These are phyloP conservation scores for Penicillium sp. DNA, from an alignment of 2,329 filamentous ascomycete species.

Conservation along the genomic window DNA sequence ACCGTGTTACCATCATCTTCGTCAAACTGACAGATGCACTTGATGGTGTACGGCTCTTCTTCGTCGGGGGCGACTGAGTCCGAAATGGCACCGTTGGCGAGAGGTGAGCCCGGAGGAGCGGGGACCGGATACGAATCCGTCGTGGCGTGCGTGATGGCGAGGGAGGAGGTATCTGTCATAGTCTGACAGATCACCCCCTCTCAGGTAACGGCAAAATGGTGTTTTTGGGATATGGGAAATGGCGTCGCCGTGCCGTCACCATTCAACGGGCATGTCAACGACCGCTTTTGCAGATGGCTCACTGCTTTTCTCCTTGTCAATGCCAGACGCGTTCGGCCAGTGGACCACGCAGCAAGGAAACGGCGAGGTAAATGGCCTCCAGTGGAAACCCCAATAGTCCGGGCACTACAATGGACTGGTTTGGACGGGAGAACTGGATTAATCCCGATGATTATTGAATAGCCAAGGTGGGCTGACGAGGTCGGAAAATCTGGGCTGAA, in stretches of 20 bases:
- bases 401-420: background rate
- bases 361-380: background rate
- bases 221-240: conserved; percentile 15
- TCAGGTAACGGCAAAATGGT: conserved; percentile 30
- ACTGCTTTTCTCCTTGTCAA: conserved; percentile 7
- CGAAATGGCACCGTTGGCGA: conserved; percentile 43
- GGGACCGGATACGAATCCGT: conserved; percentile 48
- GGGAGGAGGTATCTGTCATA: conserved; percentile 55
- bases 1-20: conserved; percentile 98
- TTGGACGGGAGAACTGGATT: background rate
- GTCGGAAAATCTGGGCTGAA: conserved; percentile 15
- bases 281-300: conserved; percentile 4
- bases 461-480: conserved; percentile 1
- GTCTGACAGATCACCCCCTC: conserved; percentile 52
- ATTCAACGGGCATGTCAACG: conserved; percentile 23
- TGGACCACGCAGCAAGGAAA: background rate
- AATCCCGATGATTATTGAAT: background rate
- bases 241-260: conserved; percentile 18
- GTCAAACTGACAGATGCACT: conserved; percentile 90
- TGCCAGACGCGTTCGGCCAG: conserved; percentile 15
- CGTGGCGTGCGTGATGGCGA: conserved; percentile 49
- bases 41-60: conserved; percentile 74
- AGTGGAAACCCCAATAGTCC: background rate
- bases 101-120: conserved; percentile 43
- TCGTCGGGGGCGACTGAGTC: conserved; percentile 44